Evolutionary conservation across 768 basidiomycete species (phyloP).

Genomic region (Tricholoma sp.): DNA sequence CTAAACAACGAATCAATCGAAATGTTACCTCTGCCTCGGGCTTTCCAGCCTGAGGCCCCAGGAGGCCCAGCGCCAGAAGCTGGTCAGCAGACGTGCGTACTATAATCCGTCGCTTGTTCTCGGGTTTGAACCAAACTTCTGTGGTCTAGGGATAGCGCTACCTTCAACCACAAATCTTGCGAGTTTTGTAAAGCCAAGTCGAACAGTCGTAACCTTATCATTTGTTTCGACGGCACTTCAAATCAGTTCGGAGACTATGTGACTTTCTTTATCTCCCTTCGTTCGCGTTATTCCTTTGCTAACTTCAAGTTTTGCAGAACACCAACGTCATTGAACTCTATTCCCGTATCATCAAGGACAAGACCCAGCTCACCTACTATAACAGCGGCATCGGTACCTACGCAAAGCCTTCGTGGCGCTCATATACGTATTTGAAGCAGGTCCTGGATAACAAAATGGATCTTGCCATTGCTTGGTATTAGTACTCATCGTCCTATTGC

Average conservation of each 20-base stretch:
- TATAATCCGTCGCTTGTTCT: no score
- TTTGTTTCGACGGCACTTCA: background rate
- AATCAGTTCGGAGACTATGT: background rate
- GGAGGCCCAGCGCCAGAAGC: no score
- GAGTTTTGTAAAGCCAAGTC: background rate
- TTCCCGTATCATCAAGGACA: background rate
- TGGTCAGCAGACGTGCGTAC: no score
- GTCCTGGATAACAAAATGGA: slow-evolving; percentile 9
- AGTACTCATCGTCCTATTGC: background rate
- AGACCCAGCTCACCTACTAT: slow-evolving; percentile 12
- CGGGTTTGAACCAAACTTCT: no score
- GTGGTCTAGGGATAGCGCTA: background rate
- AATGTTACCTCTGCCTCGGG: no score
- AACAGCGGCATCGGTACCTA: slow-evolving; percentile 18
- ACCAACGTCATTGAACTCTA: slow-evolving; percentile 8
- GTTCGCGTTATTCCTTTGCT: background rate
- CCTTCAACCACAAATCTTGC: background rate
- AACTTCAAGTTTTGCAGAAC: slow-evolving; percentile 1
- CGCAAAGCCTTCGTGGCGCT: slow-evolving; percentile 10
- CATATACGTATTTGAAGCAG: slow-evolving; percentile 4
- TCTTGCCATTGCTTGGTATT: slow-evolving; percentile 14
- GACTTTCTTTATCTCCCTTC: background rate
- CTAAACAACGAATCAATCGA: no score
- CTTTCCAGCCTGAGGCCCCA: no score
- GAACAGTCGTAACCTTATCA: background rate